Base-by-base conservation (phyloP, 352 stramenopile species). In the Globisporangium mamillatum region DNA sequence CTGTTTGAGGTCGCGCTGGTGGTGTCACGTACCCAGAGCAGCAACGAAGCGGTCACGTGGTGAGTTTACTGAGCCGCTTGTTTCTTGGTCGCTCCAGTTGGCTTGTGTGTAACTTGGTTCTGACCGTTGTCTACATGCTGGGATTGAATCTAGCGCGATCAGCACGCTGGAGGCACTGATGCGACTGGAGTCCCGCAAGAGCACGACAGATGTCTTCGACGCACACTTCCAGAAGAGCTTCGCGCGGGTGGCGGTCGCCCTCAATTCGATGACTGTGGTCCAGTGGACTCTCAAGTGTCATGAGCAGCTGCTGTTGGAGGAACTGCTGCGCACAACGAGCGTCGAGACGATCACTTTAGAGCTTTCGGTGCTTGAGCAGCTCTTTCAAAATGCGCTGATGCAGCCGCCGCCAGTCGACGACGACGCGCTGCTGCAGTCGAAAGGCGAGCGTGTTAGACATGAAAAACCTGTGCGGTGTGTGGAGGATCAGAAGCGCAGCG, bases 1-100 rank as follows among this genome's bases (percentile, higher is more conserved):
- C 57, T 92, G 53, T 86, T 89, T 65, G 77, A 84, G 34, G 52
- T 88, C 3, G 64, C 74, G 34, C 46, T 81, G 22, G 67, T 80
- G 7, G 66, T 91, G 14, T 18, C 55, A 2, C 18, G 38, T 22
- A 16, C 60, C 41, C 41, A 74, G 24, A 32, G 64, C 46, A 14
- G 46, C 48, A 24, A 9, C 0, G 64, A 61, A 9, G 44, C 64
- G 1, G 66, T 66, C 22, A 29, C 18, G 18, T 32, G 56, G 70
- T 78, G 74, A 57, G 79, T 75, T 54, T 34, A 32, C 66, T 41
- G 77, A 72, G 48, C 34, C 46, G 66, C 46, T 38, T 59, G 79
- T 73, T 44, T 25, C 25, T 8, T 36, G 18, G 29, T 7, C 4
- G 29, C 29, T 32, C 29, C 22, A 14, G 57, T 57, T 72, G 25